These are phyloP conservation scores for Magnaporthiopsis poae DNA, from an alignment of 2,329 filamentous ascomycete genomes.

Conservation along the genomic window DNA sequence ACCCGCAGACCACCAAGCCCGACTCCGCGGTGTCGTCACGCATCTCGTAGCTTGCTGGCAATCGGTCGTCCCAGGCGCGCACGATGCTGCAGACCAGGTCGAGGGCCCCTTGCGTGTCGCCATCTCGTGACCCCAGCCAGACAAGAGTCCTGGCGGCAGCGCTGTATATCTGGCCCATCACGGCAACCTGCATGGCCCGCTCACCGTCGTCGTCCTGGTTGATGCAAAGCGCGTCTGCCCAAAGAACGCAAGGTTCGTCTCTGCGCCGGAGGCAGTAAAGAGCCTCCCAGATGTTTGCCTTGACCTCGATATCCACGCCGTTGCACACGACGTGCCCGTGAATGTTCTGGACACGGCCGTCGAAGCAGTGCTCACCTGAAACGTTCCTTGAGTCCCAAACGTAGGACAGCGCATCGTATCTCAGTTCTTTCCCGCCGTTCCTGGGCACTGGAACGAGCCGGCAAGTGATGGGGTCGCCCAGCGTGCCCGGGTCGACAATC, in stretches of 20 bases:
- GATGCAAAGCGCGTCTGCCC: slow-evolving; percentile 10
- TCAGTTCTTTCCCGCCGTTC: background rate
- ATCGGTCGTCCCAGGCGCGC: background rate
- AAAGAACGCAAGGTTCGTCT: background rate
- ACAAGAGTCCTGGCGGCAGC: background rate
- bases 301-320: background rate
- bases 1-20: background rate
- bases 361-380: too few relatives aligned
- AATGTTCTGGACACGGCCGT: background rate
- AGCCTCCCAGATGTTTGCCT: background rate
- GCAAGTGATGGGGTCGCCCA: background rate
- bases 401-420: background rate
- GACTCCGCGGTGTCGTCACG: background rate
- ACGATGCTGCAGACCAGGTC: background rate
- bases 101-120: background rate
- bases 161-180: slow-evolving; percentile 3
- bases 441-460: background rate
- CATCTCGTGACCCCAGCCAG: background rate
- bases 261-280: background rate
- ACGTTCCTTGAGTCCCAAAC: background rate
- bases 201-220: slow-evolving; percentile 8
- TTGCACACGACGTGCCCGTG: background rate
- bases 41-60: background rate
- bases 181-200: background rate
- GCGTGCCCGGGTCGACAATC: background rate